phyloP scores from a whole-genome alignment of 75 land plant genomes.

The Sequoiadendron giganteum region DNA sequence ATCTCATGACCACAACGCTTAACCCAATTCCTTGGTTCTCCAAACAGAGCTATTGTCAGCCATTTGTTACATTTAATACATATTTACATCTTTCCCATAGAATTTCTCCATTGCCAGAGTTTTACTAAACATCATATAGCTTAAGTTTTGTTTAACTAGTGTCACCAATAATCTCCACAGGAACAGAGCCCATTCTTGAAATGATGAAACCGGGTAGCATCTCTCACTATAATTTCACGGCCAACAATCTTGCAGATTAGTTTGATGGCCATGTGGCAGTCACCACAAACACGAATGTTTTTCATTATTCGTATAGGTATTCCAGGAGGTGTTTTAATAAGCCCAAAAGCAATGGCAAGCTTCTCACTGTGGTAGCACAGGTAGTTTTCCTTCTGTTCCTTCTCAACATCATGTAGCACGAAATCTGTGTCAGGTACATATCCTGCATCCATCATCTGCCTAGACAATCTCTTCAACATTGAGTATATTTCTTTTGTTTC shows the following conservation, averaged over 20 bases:
- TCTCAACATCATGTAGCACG: constrained; percentile 8
- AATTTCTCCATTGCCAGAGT: background rate
- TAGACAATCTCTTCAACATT: constrained; percentile 13
- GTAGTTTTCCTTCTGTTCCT: constrained; percentile 9
- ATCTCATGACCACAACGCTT: background rate
- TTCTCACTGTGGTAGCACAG: constrained; percentile 19
- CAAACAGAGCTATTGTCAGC: background rate
- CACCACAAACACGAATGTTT: constrained; percentile 19
- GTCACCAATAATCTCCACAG: constrained; percentile 18
- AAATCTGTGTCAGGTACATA: constrained; percentile 15
- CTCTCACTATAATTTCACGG: constrained; percentile 25
- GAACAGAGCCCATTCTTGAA: constrained; percentile 29
- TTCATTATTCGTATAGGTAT: constrained; percentile 16
- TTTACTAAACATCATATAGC: background rate
- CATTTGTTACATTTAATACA: background rate
- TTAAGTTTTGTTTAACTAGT: background rate
- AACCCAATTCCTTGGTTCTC: background rate
- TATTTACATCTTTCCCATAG: background rate
- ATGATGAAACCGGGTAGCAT: constrained; percentile 22
- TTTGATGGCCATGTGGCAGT: constrained; percentile 21
- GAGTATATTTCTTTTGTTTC: constrained; percentile 5
- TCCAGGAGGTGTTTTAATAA: constrained; percentile 27
- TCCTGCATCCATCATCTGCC: constrained; percentile 16
- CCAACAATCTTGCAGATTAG: constrained; percentile 16
- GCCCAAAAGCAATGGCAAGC: constrained; percentile 36